These are phyloP conservation scores for Fusarium oxysporum DNA, from an alignment of 2,329 filamentous ascomycete genomes.

Conservation along the genomic window DNA sequence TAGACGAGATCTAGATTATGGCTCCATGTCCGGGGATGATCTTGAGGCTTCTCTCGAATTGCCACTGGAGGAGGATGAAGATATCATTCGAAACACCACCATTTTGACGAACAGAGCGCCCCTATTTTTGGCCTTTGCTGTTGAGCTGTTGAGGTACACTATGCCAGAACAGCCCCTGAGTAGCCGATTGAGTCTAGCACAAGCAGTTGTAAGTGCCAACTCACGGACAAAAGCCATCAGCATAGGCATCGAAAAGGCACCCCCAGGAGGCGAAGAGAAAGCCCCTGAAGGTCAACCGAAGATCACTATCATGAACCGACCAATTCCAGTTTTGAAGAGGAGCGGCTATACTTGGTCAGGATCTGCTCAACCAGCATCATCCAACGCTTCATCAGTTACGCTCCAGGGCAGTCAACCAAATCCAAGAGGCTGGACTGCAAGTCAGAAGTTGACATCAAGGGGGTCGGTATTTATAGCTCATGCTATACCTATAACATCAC, in stretches of 20 bases:
- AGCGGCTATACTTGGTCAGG: slow-evolving; percentile 71
- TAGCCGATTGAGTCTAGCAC: slow-evolving; percentile 84
- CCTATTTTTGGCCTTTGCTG: slow-evolving; percentile 82
- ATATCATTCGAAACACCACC: slow-evolving; percentile 66
- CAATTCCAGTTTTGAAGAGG: slow-evolving; percentile 80
- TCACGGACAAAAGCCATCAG: slow-evolving; percentile 80
- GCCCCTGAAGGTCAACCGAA: slow-evolving; percentile 82
- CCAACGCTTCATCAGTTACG: slow-evolving; percentile 31
- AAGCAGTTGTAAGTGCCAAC: slow-evolving; percentile 86
- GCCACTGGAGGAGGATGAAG: slow-evolving; percentile 68
- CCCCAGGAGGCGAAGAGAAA: slow-evolving; percentile 74
- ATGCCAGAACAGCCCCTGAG: slow-evolving; percentile 88
- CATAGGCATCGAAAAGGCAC: slow-evolving; percentile 75
- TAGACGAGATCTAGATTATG: slow-evolving; percentile 53
- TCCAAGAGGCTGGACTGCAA: slow-evolving; percentile 61
- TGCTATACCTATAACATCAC: slow-evolving; percentile 53
- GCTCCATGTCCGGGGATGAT: slow-evolving; percentile 63
- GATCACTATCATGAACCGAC: slow-evolving; percentile 77
- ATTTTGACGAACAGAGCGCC: slow-evolving; percentile 85
- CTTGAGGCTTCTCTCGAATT: slow-evolving; percentile 72
- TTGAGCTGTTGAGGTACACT: slow-evolving; percentile 78
- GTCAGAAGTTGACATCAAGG: slow-evolving; percentile 63
- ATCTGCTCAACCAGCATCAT: slow-evolving; percentile 27
- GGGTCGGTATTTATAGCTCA: slow-evolving; percentile 69
- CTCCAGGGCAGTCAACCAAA: slow-evolving; percentile 32